Conservation (phyloP, 345 rosid genomes). For the Brassica cretica region DNA sequence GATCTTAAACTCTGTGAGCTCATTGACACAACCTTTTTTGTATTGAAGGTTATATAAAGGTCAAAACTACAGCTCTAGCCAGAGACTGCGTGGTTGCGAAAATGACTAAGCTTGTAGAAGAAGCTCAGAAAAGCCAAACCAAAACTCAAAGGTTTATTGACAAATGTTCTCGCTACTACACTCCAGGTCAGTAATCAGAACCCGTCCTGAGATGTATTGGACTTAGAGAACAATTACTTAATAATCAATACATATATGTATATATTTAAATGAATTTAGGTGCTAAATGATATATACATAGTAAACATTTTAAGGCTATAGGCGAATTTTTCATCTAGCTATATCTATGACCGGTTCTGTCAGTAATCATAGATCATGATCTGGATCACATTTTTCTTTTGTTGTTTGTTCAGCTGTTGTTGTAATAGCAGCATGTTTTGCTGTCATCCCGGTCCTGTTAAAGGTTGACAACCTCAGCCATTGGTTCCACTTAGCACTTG, state of each 20-base stretch:
- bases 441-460: conserved; percentile 51
- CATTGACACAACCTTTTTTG: neutral
- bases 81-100: conserved; percentile 79
- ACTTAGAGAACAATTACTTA: neutral
- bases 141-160: conserved; percentile 74
- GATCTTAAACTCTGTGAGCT: neutral
- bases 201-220: neutral
- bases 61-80: conserved; percentile 75
- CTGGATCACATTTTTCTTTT: neutral
- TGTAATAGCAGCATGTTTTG: conserved; percentile 51
- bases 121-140: conserved; percentile 83
- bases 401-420: conserved; percentile 49
- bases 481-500: conserved; percentile 78
- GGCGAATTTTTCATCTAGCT: neutral
- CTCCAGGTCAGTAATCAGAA: conserved; percentile 58
- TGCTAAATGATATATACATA: neutral
- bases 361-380: neutral
- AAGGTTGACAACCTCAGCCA: conserved; percentile 42
- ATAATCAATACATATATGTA: neutral
- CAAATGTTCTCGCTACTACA: conserved; percentile 69
- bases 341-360: neutral
- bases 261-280: neutral
- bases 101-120: conserved; percentile 90
- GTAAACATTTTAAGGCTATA: neutral
- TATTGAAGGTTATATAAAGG: conserved; percentile 58